phyloP scores from a whole-genome alignment of 2,329 filamentous ascomycete species.

The Pseudogymnoascus sp. region DNA sequence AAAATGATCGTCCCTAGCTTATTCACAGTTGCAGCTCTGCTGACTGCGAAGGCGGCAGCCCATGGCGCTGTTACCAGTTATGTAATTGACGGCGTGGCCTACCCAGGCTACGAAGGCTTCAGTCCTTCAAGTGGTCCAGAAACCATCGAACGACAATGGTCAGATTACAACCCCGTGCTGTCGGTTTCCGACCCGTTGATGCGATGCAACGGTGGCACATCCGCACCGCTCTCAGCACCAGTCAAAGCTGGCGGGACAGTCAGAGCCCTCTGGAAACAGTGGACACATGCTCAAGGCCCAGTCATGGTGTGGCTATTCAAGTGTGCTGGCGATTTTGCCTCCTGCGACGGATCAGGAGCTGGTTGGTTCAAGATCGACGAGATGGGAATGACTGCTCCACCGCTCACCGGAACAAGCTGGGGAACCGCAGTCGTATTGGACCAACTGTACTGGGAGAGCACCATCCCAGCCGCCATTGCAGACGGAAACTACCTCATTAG shows the following conservation, averaged over 20 bases:
- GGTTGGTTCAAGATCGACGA: constrained; percentile 54
- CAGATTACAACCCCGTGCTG: constrained; percentile 47
- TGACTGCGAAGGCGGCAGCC: constrained; percentile 26
- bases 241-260: constrained; percentile 40
- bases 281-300: constrained; percentile 50
- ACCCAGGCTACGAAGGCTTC: constrained; percentile 41
- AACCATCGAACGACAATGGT: constrained; percentile 51
- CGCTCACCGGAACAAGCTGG: constrained; percentile 39
- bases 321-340: constrained; percentile 39
- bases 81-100: constrained; percentile 35
- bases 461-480: constrained; percentile 40
- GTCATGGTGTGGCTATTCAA: constrained; percentile 51
- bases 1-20: constrained; percentile 32
- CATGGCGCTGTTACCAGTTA: constrained; percentile 40
- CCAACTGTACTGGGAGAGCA: constrained; percentile 41
- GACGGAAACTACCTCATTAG: constrained; percentile 49
- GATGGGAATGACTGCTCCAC: constrained; percentile 39
- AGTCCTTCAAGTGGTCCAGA: constrained; percentile 38
- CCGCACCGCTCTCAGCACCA: constrained; percentile 36
- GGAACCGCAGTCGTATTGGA: constrained; percentile 38
- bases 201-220: constrained; percentile 47
- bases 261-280: constrained; percentile 45
- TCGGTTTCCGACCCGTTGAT: constrained; percentile 40
- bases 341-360: constrained; percentile 43
- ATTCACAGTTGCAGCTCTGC: constrained; percentile 27